These are phyloP conservation scores for Trichoderma atrobrunneum DNA, from an alignment of 2,329 filamentous ascomycete genomes.

Conservation along the genomic window DNA sequence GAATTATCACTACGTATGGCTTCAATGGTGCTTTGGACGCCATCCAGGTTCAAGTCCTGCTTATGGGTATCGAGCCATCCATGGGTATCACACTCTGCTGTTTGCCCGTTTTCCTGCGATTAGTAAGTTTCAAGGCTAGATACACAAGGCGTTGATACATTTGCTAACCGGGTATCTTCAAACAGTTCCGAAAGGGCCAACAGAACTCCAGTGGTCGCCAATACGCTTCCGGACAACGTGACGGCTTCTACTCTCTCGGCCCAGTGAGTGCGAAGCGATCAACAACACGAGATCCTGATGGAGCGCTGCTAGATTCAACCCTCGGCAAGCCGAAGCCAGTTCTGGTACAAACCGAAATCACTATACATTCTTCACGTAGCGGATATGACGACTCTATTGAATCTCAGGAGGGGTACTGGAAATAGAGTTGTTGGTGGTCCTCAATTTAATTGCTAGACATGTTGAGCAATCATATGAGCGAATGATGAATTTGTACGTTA, in stretches of 20 bases:
- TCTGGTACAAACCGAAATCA: conserved; percentile 5
- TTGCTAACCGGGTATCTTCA: neutral
- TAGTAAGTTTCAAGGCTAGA: neutral
- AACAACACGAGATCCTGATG: conserved; percentile 7
- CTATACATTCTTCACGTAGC: conserved; percentile 9
- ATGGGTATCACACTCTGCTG: conserved; percentile 15
- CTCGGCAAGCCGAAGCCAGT: conserved; percentile 3
- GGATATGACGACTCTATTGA: conserved; percentile 9
- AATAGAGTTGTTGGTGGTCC: neutral
- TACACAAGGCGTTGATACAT: too few relatives aligned
- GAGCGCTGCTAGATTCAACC: conserved; percentile 2
- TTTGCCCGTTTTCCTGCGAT: neutral
- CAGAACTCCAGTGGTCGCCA: neutral
- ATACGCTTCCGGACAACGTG: conserved; percentile 4
- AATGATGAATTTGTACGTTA: neutral
- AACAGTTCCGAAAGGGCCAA: conserved; percentile 1
- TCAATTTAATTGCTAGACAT: neutral
- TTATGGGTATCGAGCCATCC: conserved; percentile 13
- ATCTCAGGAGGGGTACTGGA: conserved; percentile 10
- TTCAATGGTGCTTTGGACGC: neutral
- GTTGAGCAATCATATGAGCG: neutral
- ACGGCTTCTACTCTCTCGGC: conserved; percentile 6
- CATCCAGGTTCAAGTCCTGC: neutral
- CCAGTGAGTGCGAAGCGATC: conserved; percentile 8
- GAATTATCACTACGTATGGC: conserved; percentile 11